Evolutionary conservation across 2,329 filamentous ascomycete genomes (phyloP), one percentile per base, ranked within the genome.

Genomic region (Clonostachys byssicola): DNA sequence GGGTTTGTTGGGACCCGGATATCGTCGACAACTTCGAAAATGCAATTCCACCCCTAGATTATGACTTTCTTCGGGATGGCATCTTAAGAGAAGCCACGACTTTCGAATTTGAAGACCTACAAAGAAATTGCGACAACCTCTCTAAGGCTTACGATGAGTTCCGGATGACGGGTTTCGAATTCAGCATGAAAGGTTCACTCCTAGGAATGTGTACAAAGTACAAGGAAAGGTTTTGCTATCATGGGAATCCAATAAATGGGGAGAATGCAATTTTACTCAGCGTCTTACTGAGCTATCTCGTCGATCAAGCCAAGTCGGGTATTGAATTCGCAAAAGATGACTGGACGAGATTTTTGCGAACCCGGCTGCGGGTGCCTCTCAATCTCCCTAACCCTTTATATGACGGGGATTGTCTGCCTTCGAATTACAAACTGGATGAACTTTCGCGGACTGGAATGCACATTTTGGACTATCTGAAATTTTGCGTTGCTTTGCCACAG

Each of bases 1-100:
- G 87, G 86, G 66, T 89, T 0, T 89, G 85, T 56, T 92, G 86
- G 85, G 86, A 92, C 30, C 67, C 72, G 0, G 63, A 67, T 0
- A 74, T 94, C 4, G 85, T 89, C 0, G 55, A 69, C 6, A 81
- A 81, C n/a, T 92, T 92, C 54, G 53, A 57, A 5, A 90, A 88
- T 49, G 79, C 81, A 0, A n/a, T 56, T 0, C 52, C 57, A 2
- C 58, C 58, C 2, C 20, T 13, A 10, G 47, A 54, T 9, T 65
- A 66, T 0, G 72, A 80, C 45, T 60, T 85, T 0, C 67, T 76
- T 7, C n/a, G 51, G 7, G 40, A 47, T 3, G 60, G 78, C 2
- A 74, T 77, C 12, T 67, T 89, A 8, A n/a, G 36, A n/a, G 36
- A 39, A 39, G 23, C 23, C 8, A 68, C 78, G 14, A 68, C 56